Evolutionary conservation across 2,329 filamentous ascomycete genomes (phyloP).

Genomic region (Aspergillaceae sp.): DNA sequence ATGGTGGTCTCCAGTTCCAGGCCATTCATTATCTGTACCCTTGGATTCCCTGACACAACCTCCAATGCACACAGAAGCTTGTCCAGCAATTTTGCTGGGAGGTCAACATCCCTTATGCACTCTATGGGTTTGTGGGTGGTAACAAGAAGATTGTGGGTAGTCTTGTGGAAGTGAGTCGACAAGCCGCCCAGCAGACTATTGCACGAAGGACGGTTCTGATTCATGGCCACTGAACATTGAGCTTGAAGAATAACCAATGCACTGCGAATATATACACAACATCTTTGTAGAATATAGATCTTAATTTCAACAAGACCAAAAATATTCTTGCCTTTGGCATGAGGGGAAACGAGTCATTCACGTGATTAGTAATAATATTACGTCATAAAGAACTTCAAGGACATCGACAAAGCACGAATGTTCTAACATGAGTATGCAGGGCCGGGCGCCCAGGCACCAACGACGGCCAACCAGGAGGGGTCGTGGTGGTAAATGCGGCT

Average conservation of each 20-base stretch:
- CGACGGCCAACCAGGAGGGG: too few relatives aligned
- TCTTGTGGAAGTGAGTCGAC: slow-evolving; percentile 64
- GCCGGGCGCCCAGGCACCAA: slow-evolving; percentile 1
- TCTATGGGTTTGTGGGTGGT: slow-evolving; percentile 72
- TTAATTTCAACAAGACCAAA: too few relatives aligned
- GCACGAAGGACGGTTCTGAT: not conserved
- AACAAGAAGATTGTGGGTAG: slow-evolving; percentile 67
- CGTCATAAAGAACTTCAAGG: too few relatives aligned
- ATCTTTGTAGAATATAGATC: too few relatives aligned
- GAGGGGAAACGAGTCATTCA: too few relatives aligned
- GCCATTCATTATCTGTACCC: slow-evolving; percentile 78
- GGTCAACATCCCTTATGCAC: slow-evolving; percentile 70
- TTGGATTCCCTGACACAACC: slow-evolving; percentile 71
- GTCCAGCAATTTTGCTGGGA: slow-evolving; percentile 73
- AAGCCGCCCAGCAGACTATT: slow-evolving; percentile 51
- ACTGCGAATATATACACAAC: too few relatives aligned
- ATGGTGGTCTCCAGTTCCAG: slow-evolving; percentile 81
- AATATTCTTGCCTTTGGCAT: too few relatives aligned
- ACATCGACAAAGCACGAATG: too few relatives aligned
- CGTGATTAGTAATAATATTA: too few relatives aligned
- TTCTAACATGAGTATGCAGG: too few relatives aligned
- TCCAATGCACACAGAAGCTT: slow-evolving; percentile 61
- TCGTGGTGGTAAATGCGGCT: not conserved
- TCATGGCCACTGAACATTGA: not conserved
- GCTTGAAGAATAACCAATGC: too few relatives aligned